These are phyloP conservation scores for Baeospora myosura DNA, from an alignment of 1,284 basidiomycete species.

Conservation along the genomic window DNA sequence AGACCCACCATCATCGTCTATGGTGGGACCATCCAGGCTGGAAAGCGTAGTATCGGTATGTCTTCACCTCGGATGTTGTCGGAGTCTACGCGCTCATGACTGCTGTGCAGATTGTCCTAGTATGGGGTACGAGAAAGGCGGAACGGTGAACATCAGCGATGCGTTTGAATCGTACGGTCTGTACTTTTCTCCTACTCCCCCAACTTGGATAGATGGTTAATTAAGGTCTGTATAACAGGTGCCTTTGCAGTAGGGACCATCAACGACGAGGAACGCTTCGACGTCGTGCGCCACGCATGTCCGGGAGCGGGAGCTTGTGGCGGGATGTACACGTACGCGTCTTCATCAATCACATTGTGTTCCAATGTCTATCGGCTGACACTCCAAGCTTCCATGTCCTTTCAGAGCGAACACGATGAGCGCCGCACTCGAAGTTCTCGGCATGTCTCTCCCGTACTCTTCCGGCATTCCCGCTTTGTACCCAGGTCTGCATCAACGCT, in stretches of 20 bases:
- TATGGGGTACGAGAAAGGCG: conserved; percentile 73
- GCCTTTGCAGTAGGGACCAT: conserved; percentile 71
- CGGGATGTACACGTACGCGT: conserved; percentile 73
- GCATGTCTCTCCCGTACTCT: conserved; percentile 87
- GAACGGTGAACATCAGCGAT: conserved; percentile 75
- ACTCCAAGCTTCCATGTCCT: background rate
- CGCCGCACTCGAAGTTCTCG: conserved; percentile 82
- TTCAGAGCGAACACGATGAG: conserved; percentile 84
- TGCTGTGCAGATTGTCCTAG: conserved; percentile 62
- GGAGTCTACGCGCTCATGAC: background rate
- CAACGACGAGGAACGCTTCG: conserved; percentile 68
- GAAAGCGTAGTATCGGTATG: conserved; percentile 55
- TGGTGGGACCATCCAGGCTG: conserved; percentile 78
- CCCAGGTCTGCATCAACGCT: conserved; percentile 42
- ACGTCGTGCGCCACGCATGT: conserved; percentile 77
- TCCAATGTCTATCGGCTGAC: background rate
- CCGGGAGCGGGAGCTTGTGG: conserved; percentile 75
- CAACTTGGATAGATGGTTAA: background rate
- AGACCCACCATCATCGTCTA: conserved; percentile 82
- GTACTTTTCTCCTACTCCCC: conserved; percentile 7
- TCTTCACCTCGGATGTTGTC: conserved; percentile 1
- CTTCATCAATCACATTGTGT: background rate
- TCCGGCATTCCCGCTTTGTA: conserved; percentile 79
- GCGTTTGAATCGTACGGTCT: conserved; percentile 82
- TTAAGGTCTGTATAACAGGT: conserved; percentile 38